Percentiles rank a stretch among this genome's conserved stretches.
These are phyloP conservation scores for Ilyonectria robusta DNA, from an alignment of 2,329 filamentous ascomycete genomes.

Conservation along the genomic window DNA sequence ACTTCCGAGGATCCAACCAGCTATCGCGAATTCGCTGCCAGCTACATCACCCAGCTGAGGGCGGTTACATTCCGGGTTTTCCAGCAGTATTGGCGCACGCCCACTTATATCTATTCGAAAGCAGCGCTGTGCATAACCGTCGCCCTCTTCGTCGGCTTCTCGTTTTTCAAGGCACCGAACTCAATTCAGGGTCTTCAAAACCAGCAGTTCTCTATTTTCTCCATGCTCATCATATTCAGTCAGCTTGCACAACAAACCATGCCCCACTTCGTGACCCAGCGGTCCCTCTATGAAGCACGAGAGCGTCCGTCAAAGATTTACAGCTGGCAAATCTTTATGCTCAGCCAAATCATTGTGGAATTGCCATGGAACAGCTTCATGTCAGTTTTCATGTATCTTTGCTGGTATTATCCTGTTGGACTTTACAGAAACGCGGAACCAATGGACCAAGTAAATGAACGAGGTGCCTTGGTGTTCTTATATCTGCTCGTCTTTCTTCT, in stretches of 20 bases:
- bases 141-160: conserved; percentile 68
- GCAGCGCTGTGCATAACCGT: conserved; percentile 46
- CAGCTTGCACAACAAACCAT: conserved; percentile 76
- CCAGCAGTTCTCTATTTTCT: conserved; percentile 77
- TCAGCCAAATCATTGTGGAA: conserved; percentile 78
- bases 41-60: conserved; percentile 49
- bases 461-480: conserved; percentile 75
- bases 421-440: conserved; percentile 63
- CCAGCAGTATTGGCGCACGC: conserved; percentile 57
- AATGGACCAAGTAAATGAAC: conserved; percentile 63
- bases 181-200: conserved; percentile 78
- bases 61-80: conserved; percentile 54
- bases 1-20: conserved; percentile 29
- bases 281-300: conserved; percentile 77
- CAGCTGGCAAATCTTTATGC: conserved; percentile 64
- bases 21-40: conserved; percentile 52
- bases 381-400: conserved; percentile 74
- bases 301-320: too few species aligned
- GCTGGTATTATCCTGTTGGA: conserved; percentile 71
- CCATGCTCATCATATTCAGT: conserved; percentile 78
- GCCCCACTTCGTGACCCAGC: conserved; percentile 79
- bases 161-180: conserved; percentile 70
- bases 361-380: conserved; percentile 78
- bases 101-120: conserved; percentile 75
- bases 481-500: conserved; percentile 75